These are phyloP conservation scores for Abrus precatorius DNA, from an alignment of 306 rosid genomes.

Conservation along the genomic window DNA sequence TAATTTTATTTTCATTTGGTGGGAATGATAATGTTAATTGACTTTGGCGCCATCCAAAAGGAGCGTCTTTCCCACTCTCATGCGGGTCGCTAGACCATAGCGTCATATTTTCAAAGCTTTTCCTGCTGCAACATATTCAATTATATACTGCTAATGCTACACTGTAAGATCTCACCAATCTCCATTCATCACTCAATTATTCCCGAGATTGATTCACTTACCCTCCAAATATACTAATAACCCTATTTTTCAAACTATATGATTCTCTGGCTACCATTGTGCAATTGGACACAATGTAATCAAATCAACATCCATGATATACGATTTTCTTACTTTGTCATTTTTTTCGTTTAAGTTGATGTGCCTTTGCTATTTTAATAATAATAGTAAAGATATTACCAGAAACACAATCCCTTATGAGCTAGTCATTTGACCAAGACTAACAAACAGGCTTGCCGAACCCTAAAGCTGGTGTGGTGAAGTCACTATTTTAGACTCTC, in stretches of 20 bases:
- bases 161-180: neutral
- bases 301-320: constrained; percentile 1
- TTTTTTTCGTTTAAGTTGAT: neutral
- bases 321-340: neutral
- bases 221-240: neutral
- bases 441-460: no score
- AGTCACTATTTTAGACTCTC: no score
- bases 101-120: neutral
- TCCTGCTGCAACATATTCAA: neutral
- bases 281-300: neutral
- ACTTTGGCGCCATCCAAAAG: constrained; percentile 9
- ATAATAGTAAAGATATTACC: no score
- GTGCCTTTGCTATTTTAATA: neutral
- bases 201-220: neutral
- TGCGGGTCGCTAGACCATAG: neutral
- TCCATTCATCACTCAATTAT: constrained; percentile 1
- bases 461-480: no score
- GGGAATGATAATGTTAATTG: constrained; percentile 39
- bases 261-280: neutral
- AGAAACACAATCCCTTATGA: no score
- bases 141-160: neutral
- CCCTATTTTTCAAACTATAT: neutral
- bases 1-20: neutral
- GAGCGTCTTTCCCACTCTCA: constrained; percentile 25
- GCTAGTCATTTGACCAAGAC: no score